Conservation (phyloP, 2,329 filamentous ascomycete species). For the Sclerotinia borealis region DNA sequence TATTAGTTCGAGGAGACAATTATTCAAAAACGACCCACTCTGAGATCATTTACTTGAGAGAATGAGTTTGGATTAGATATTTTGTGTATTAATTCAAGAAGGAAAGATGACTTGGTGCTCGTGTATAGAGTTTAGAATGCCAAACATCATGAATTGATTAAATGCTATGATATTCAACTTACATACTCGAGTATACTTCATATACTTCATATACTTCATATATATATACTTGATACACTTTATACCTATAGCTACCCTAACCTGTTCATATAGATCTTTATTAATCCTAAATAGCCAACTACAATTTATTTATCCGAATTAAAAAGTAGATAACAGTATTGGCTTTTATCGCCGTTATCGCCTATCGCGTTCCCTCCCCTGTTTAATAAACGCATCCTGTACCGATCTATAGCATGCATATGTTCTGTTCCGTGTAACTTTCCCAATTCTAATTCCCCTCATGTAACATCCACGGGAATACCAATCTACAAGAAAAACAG, state of each 20-base stretch:
- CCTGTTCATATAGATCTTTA: too few species aligned
- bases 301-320: too few species aligned
- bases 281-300: too few species aligned
- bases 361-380: not conserved
- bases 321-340: too few species aligned
- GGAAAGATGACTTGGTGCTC: not conserved
- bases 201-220: not conserved
- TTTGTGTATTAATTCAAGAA: slow-evolving; percentile 3
- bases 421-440: not conserved
- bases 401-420: not conserved
- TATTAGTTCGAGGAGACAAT: slow-evolving; percentile 38
- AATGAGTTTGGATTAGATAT: not conserved
- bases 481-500: not conserved
- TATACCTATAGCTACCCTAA: too few species aligned
- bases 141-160: not conserved
- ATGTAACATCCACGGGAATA: not conserved
- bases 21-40: slow-evolving; percentile 21
- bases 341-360: slow-evolving; percentile 5
- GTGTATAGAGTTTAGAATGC: slow-evolving; percentile 4
- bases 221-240: too few species aligned
- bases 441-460: not conserved
- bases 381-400: not conserved
- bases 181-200: too few species aligned
- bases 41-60: slow-evolving; percentile 25
- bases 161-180: not conserved